Conservation (phyloP, 1,139 yeast species). For the Pichia sp. region DNA sequence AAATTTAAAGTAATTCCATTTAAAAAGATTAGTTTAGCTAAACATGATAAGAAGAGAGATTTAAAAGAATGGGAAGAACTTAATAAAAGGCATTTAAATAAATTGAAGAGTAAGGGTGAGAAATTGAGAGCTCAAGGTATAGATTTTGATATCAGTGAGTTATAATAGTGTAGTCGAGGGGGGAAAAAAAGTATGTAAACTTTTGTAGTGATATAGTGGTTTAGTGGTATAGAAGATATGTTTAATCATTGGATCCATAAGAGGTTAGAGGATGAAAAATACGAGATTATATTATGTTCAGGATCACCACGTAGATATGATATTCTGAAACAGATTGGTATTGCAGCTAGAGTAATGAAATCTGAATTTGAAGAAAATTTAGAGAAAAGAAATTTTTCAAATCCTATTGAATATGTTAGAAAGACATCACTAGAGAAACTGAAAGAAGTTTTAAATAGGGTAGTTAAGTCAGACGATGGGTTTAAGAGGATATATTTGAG, state of each 20-base stretch:
- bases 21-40: slow-evolving; percentile 46
- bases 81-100: slow-evolving; percentile 40
- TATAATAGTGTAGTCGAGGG: slow-evolving; percentile 14
- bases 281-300: slow-evolving; percentile 61
- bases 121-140: slow-evolving; percentile 50
- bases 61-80: slow-evolving; percentile 54
- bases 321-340: slow-evolving; percentile 58
- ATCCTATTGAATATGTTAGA: slow-evolving; percentile 49
- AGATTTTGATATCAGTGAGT: slow-evolving; percentile 33
- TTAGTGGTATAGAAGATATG: slow-evolving; percentile 13
- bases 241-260: slow-evolving; percentile 31
- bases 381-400: slow-evolving; percentile 42
- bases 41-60: slow-evolving; percentile 51
- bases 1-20: slow-evolving; percentile 59
- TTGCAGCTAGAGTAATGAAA: slow-evolving; percentile 42
- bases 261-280: slow-evolving; percentile 21
- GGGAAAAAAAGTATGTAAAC: too few relatives aligned
- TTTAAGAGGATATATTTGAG: slow-evolving; percentile 32
- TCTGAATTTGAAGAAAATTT: slow-evolving; percentile 72
- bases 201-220: too few relatives aligned
- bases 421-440: slow-evolving; percentile 67
- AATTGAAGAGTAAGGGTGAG: slow-evolving; percentile 37
- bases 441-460: slow-evolving; percentile 39
- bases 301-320: slow-evolving; percentile 75
- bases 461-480: neutral